Conservation (phyloP, 441 rosid genomes). For the Adansonia gregorii region DNA sequence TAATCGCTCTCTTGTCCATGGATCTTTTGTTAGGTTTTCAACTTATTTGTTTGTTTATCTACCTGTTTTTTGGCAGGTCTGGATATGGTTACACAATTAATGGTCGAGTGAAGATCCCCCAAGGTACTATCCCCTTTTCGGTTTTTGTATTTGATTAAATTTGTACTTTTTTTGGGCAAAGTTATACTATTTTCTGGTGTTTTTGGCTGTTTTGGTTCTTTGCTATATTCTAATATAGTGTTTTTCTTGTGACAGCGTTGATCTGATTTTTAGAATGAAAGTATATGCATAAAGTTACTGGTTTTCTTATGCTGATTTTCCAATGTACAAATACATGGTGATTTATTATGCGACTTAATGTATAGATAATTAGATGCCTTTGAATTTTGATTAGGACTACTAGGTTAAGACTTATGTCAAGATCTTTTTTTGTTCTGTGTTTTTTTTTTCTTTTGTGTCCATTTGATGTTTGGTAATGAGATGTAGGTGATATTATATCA, state of each 20-base stretch:
- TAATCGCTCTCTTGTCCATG: neutral
- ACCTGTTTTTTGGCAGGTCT: conserved; percentile 48
- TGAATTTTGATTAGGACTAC: conserved; percentile 1
- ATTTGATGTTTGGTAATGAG: neutral
- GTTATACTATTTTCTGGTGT: neutral
- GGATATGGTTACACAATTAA: conserved; percentile 66
- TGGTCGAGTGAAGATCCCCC: conserved; percentile 76
- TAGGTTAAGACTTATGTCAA: neutral
- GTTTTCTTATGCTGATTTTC: neutral
- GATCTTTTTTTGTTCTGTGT: neutral
- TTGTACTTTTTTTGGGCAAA: neutral
- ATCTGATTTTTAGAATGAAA: neutral
- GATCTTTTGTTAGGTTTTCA: conserved; percentile 21
- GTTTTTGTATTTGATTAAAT: neutral
- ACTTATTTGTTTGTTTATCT: neutral
- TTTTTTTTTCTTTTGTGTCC: neutral
- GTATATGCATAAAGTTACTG: neutral
- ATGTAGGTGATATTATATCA: neutral
- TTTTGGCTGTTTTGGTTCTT: conserved; percentile 1
- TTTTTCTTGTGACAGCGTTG: neutral
- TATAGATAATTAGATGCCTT: conserved; percentile 6
- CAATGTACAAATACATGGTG: neutral
- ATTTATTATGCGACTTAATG: neutral
- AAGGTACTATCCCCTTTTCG: conserved; percentile 41
- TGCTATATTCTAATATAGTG: neutral